Base-by-base conservation (phyloP, 306 rosid genomes). In the Citrullus amarus region DNA sequence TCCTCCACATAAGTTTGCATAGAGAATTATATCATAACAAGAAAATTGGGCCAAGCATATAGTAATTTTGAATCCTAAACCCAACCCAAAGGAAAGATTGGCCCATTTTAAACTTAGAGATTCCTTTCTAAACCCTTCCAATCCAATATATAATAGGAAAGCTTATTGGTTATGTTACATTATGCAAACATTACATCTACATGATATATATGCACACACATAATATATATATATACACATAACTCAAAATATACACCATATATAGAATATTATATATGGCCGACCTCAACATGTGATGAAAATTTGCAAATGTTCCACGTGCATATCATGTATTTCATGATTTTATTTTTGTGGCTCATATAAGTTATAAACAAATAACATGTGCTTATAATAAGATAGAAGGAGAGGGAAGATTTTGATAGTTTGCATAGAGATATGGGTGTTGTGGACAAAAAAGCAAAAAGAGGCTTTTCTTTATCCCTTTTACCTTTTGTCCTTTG, bases 251-350 rank as follows among this genome's bases (percentile, higher is more conserved):
- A 54, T 10, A 54, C 22, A 54, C 3, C 20, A 28, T 25, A 25
- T 25, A 25, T 11, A 34, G 17, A 14, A 44, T 44, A 20, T 22
- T 44, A 20, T 22, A 30, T 6, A 69, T 48, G 55, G 77, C 22
- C 77, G 14, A 72, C 41, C 76, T 0, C 6, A 30, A 48, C 77
- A 72, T 28, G 77, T 72, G 77, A 28, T 48, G 77, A 38, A 72
- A 72, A 7, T 72, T 28, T 72, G 25, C 77, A 48, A 72, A 72
- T 72, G 77, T 72, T 72, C 25, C 39, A 72, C 77, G 59, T 72
- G 57, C 77, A 25, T 71, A 7, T 71, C 58, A 14, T 71, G 76
- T 71, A 48, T 72, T 50, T 51, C 77, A 72, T 72, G 59, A 1
- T 48, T 39, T 39, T 14, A 62, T 12, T 22, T 12, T 32, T 6